Conservation (phyloP, 2,329 filamentous ascomycete genomes). For the Fusarium pseudonygamai region DNA sequence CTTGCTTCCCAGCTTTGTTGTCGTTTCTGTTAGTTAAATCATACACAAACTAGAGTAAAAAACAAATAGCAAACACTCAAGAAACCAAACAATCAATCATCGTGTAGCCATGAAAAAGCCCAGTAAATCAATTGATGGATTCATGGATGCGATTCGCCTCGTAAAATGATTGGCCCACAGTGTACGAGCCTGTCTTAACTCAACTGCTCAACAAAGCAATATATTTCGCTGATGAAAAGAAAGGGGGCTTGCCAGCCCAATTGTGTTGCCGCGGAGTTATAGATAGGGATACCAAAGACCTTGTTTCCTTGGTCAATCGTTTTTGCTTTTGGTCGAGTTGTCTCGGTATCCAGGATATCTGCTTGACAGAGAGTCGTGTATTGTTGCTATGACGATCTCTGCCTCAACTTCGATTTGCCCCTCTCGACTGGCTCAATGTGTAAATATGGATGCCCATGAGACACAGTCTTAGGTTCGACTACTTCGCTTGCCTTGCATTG, state of each 20-base stretch:
- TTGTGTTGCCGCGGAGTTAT: not conserved
- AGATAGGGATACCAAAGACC: not conserved
- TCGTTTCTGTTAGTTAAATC: not conserved
- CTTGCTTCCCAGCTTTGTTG: not conserved
- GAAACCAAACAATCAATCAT: not conserved
- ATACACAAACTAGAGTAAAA: not conserved
- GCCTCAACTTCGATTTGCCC: not conserved
- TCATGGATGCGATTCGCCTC: conserved; percentile 6
- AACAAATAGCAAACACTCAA: not conserved
- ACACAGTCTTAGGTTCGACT: not conserved
- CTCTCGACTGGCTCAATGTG: not conserved
- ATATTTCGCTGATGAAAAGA: not conserved
- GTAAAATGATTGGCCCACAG: conserved; percentile 20
- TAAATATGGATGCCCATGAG: not conserved
- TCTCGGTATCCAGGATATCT: not conserved
- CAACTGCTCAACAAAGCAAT: conserved; percentile 17
- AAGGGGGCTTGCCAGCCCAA: not conserved
- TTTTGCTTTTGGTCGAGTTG: conserved; percentile 3
- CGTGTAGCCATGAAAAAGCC: not conserved
- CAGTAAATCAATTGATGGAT: not conserved
- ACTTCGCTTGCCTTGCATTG: not conserved
- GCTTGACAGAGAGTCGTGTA: not conserved
- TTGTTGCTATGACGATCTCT: conserved; percentile 15
- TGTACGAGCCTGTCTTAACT: not conserved
- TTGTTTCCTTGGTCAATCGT: not conserved